phyloP scores from a whole-genome alignment of 208 protist species.

The Histomonas meleagridis region DNA sequence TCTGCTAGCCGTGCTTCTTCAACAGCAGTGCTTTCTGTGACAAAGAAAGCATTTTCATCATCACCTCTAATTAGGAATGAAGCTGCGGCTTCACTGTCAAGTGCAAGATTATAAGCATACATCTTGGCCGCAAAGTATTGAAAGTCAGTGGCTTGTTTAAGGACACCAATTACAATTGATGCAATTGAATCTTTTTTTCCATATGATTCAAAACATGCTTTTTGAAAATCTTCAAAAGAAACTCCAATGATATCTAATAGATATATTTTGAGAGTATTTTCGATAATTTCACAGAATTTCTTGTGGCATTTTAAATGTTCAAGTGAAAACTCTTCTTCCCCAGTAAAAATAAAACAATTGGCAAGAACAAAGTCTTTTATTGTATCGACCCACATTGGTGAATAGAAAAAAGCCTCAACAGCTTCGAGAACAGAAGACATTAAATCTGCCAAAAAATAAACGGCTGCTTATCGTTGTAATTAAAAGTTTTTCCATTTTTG shows the following conservation, averaged over 20 bases:
- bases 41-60: background rate
- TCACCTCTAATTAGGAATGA: background rate
- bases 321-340: background rate
- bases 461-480: no score
- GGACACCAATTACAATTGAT: background rate
- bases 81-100: conserved; percentile 1
- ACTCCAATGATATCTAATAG: background rate
- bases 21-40: background rate
- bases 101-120: conserved; percentile 10
- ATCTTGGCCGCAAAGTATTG: conserved; percentile 16
- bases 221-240: background rate
- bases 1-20: background rate
- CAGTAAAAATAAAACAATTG: conserved; percentile 11
- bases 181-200: background rate
- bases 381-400: conserved; percentile 28
- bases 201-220: background rate
- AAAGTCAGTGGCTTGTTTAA: conserved; percentile 23
- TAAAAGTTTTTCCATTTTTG: no score
- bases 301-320: conserved; percentile 29
- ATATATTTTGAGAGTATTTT: conserved; percentile 28
- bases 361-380: conserved; percentile 30
- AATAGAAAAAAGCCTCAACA: background rate
- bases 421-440: no score
- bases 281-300: conserved; percentile 5
- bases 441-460: no score